Evolutionary conservation across 2,329 filamentous ascomycete genomes (phyloP), one percentile per base, ranked within the genome.

Genomic region (Pyrenophora tritici-repentis): DNA sequence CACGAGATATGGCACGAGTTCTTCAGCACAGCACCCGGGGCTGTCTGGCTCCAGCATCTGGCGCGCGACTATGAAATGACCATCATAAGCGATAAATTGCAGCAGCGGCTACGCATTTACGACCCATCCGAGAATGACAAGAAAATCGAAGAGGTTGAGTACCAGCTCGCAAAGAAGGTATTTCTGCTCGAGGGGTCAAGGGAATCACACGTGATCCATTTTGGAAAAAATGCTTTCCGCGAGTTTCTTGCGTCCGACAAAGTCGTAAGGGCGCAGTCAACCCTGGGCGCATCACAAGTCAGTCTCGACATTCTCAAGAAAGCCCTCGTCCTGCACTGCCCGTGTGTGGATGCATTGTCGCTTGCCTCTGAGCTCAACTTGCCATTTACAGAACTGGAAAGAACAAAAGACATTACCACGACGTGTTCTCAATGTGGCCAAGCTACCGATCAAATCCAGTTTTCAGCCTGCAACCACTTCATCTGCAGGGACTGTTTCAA

Each of bases 401-500:
- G 6, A 12, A 7, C 14, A n/a, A 5, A 13, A 43, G 6, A 13
- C 6, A 31, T 4, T 4, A 44, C 2, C 31, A 20, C 9, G 5
- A 33, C n/a, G 18, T 51, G 40, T 16, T 39, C 47, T 10, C 17
- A 34, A 13, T 55, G 52, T 4, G 31, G 14, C n/a, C 39, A 47
- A 12, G 24, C 34, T 8, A 55, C 47, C 5, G 33, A 31, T 14
- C 39, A 51, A 17, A 33, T 53, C 12, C 18, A 42, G 17, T 50
- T 47, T 35, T 45, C 46, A 3, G 32, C 17, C 0, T 65, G 61
- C 32, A 40, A 47, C 16, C 61, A 65, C 45, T 41, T 50, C 2
- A 47, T 48, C 10, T 65, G 61, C 43, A 47, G 26, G 8, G 58
- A 56, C 12, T 65, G 60, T 35, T 50, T 63, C 32, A 32, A 47